Evolutionary conservation across 257 asterid species (phyloP).

Genomic region (Nicotiana undulata): DNA sequence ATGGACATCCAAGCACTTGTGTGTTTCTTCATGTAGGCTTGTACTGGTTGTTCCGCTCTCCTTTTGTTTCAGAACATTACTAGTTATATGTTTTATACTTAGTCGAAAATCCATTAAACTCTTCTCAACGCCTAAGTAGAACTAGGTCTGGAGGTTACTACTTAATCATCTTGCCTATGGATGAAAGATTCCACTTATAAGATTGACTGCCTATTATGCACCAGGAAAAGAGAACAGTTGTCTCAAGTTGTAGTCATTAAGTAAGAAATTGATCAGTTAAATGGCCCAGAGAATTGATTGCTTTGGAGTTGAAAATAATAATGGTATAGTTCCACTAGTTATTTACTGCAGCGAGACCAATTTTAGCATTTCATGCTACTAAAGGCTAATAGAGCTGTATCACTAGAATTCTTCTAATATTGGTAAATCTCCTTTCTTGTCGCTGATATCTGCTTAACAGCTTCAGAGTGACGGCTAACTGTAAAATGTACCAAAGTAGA

Average conservation of each 20-base stretch:
- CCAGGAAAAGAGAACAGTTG: not conserved
- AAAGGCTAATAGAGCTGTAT: not conserved
- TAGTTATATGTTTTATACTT: not conserved
- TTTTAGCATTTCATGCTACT: not conserved
- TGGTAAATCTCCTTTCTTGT: not conserved
- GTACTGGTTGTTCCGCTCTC: not conserved
- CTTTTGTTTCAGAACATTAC: not conserved
- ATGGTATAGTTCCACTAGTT: not conserved
- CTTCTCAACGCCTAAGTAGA: not conserved
- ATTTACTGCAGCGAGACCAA: not conserved
- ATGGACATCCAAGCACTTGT: not conserved
- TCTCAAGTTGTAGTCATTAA: not conserved
- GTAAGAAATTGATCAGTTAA: not conserved
- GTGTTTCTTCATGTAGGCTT: not conserved
- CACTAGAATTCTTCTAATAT: not conserved
- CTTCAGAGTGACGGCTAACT: not conserved
- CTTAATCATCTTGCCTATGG: not conserved
- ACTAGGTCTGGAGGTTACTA: not conserved
- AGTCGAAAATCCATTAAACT: not conserved
- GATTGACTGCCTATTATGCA: not conserved
- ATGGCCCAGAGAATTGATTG: not conserved
- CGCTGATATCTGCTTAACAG: not conserved
- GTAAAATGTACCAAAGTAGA: not conserved
- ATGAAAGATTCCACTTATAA: not conserved
- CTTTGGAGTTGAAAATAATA: not conserved